Base-by-base conservation (phyloP, 2,329 filamentous ascomycete species). In the Arthrobotrys conoides region DNA sequence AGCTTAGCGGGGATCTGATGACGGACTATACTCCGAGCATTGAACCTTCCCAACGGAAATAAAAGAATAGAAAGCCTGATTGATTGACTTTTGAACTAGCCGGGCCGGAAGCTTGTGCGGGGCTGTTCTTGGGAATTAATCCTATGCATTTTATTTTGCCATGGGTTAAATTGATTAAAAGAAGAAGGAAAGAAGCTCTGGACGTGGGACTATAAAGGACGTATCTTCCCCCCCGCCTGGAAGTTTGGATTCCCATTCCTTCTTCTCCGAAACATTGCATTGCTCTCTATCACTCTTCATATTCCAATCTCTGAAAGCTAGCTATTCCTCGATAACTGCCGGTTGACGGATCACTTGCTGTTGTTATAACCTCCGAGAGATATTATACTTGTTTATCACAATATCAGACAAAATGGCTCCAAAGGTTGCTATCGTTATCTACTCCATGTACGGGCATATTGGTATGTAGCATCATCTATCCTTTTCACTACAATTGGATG, bases 401-500 rank as follows among this genome's bases (percentile, higher is more conserved):
- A 49, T 33, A 76, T 59, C 63, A 53, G 75, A 71, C 71, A 79
- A 59, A 81, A 96, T 97, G 93, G 93, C 92, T 87, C 92, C 93
- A 85, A 96, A 93, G 88, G 89, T 97, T 84, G 94, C 94, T 83
- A 96, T 97, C 86, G 90, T 97, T 85, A 96, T 90, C 85, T 97
- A 97, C 87, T 96, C 93, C 82, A 92, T 94, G 89, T 97, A 96
- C 87, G 95, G 96, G 86, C 94, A 97, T 87, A 91, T 97, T 86
- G 76, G 76, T 75, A 79, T 18, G 76, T 78, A 4, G 1, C 10
- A 12, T 30, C 16, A 18, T 10, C 14, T 46, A 46, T 6, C 8
- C 8, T n/a, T n/a, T 12, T 22, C 14, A 36, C 16, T 41, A n/a
- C 5, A 4, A 41, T 14, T 41, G 1, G 5, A 12, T 3, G 38